Conservation (phyloP, 495 filamentous ascomycete species). For the Lophiostoma macrostomum region DNA sequence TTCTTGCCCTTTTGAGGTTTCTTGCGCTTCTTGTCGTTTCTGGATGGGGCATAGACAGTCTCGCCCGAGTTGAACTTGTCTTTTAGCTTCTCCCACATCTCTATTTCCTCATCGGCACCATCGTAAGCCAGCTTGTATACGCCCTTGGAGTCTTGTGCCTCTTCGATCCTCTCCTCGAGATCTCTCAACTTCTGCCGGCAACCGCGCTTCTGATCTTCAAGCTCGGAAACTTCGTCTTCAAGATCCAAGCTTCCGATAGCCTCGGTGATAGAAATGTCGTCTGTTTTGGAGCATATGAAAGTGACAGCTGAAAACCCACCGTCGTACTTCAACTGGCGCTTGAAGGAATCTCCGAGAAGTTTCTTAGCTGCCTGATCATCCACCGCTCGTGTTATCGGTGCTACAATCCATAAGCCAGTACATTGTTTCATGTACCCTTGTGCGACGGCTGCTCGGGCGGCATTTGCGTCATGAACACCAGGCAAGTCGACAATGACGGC, state of each 20-base stretch:
- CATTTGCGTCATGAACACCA: slow-evolving; percentile 63
- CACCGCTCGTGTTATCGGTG: slow-evolving; percentile 62
- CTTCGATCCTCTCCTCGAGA: slow-evolving; percentile 38
- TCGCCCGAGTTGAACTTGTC: slow-evolving; percentile 48
- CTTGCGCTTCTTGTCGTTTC: slow-evolving; percentile 31
- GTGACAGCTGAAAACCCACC: slow-evolving; percentile 49
- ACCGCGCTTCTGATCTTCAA: slow-evolving; percentile 40
- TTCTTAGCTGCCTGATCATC: slow-evolving; percentile 63
- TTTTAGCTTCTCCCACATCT: slow-evolving; percentile 49
- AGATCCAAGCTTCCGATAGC: slow-evolving; percentile 48
- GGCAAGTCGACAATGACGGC: slow-evolving; percentile 67
- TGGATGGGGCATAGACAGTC: slow-evolving; percentile 49
- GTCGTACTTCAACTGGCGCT: slow-evolving; percentile 63
- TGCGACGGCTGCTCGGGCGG: slow-evolving; percentile 59
- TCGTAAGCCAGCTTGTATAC: slow-evolving; percentile 39
- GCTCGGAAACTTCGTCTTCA: slow-evolving; percentile 37
- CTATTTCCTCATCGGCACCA: slow-evolving; percentile 43
- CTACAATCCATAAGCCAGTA: slow-evolving; percentile 57
- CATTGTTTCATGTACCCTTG: slow-evolving; percentile 59
- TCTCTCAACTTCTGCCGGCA: slow-evolving; percentile 39
- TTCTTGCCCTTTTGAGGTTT: slow-evolving; percentile 20
- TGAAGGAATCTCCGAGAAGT: slow-evolving; percentile 60
- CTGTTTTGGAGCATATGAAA: slow-evolving; percentile 68
- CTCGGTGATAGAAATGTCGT: slow-evolving; percentile 58
- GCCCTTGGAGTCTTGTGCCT: slow-evolving; percentile 40